These are phyloP conservation scores for Apium graveolens DNA, from an alignment of 129 eudicot species.

Conservation along the genomic window DNA sequence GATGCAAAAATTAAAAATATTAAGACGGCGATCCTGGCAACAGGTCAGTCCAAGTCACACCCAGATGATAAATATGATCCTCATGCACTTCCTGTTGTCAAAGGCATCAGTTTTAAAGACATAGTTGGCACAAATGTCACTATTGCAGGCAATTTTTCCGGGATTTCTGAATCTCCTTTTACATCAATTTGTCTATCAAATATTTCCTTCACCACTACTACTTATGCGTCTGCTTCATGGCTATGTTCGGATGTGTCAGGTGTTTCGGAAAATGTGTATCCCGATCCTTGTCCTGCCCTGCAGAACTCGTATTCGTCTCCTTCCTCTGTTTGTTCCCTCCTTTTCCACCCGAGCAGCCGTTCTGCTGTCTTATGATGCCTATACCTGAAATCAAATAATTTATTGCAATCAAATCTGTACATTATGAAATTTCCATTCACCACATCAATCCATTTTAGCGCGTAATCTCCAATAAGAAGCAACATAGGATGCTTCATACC, in stretches of 20 bases:
- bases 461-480: constrained; percentile 21
- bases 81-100: constrained; percentile 48
- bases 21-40: constrained; percentile 40
- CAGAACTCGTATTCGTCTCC: constrained; percentile 23
- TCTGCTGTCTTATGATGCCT: constrained; percentile 35
- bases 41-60: constrained; percentile 48
- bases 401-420: constrained; percentile 33
- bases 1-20: constrained; percentile 31
- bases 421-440: constrained; percentile 21
- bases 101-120: constrained; percentile 40
- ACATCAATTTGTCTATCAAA: constrained; percentile 51
- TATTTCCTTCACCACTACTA: constrained; percentile 29
- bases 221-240: constrained; percentile 40
- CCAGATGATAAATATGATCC: constrained; percentile 74
- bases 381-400: constrained; percentile 23
- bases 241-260: constrained; percentile 65
- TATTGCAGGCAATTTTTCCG: constrained; percentile 50
- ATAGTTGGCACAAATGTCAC: constrained; percentile 46
- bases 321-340: constrained; percentile 28
- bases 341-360: constrained; percentile 20
- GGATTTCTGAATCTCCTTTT: constrained; percentile 68
- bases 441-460: constrained; percentile 12
- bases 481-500: constrained; percentile 13
- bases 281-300: constrained; percentile 76
- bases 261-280: constrained; percentile 44